Evolutionary conservation across 139 green algal species (phyloP), one percentile per base, ranked within the genome.

Genomic region (Edaphochlamys debaryana): DNA sequence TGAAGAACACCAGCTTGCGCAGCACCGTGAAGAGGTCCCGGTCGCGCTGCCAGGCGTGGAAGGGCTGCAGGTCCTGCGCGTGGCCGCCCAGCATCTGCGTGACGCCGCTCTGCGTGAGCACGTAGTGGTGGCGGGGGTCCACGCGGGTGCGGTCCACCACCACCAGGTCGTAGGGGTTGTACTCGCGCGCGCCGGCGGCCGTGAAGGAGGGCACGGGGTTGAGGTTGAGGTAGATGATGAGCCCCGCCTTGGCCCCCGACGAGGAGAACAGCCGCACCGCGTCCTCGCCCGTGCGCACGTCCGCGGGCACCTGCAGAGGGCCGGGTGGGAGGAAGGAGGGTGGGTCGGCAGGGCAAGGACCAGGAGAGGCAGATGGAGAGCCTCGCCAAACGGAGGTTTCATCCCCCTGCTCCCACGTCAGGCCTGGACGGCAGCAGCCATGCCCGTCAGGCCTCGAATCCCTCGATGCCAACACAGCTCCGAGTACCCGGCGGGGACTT

Each of bases 1-100:
- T 87, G 67, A 91, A 91, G 56, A 88, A 81, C 37, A 91, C 87
- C 67, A 91, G 79, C 83, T 88, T 88, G 48, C 87, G 87, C 45
- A 88, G 79, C 54, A 91, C 63, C 2, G 79, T 74, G 68, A 87
- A 91, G 30, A 91, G 52, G 82, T 87, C 78, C 22, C 67, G 68
- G n/a, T 91, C 74, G 29, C 87, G 82, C 42, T 87, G 78, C 87
- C 87, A 91, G 42, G 83, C 60, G 63, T 87, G 73, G 79, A 88
- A 84, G 27, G 87, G 79, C 41, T 81, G 56, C 42, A 88, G 67
- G 41, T 91, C 87, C 54, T 88, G 85, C 48, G 78, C 78, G 2
- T 34, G 27, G 36, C 78, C 78, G 19, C 64, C 66, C 66, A 84
- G 78, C 78, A 84, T 84, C 78, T 84, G 78, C 27, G 78, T 84